Base-by-base conservation (phyloP, 1,139 yeast species). In the Yamadazyma siamensis region DNA sequence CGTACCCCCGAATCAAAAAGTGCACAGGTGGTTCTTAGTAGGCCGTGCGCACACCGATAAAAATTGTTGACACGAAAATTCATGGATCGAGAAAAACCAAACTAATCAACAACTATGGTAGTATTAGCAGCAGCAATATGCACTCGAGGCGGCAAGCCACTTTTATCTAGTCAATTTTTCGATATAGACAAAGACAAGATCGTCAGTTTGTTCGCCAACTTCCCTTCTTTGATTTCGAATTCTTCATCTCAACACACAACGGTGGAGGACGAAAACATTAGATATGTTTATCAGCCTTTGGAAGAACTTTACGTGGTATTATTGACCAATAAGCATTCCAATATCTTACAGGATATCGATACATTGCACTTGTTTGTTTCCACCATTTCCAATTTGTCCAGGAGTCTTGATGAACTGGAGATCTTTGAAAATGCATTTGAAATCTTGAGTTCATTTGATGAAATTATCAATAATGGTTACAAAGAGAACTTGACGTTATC, bases 201-300 rank as follows among this genome's bases (percentile, higher is more conserved):
- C 49, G 82, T 94, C 27, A 85, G 88, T 27, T 69, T 91, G 44
- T 69, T 94, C 52, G 83, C 96, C 23, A 83, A 80, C 47, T 88
- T 91, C 60, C 96, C 96, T 31, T 69, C 81, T 41, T 71, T 91
- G 49, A 76, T 89, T 36, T 74, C 86, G 32, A 79, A 75, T 39
- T 65, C 76, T 9, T 77, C 82, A 35, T 74, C 84, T 29, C 96
- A 88, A 62, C 95, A 89, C 56, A 91, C 98, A 28, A 84, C 95
- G 5, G 94, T 88, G 24, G 98, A 94, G 58, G 95, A 87, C 52
- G 96, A 85, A 35, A 78, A 77, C 45, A 94, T 88, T 28, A 80
- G 99, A 58, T 94, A 86, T 54, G 94, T 94, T 31, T 94, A 87
- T 61, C 96, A 88, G 59, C 96, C 98, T 32, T 73, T 94, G 50